Base-by-base conservation (phyloP, 1,139 yeast species). In the Geotrichum aggregatum region DNA sequence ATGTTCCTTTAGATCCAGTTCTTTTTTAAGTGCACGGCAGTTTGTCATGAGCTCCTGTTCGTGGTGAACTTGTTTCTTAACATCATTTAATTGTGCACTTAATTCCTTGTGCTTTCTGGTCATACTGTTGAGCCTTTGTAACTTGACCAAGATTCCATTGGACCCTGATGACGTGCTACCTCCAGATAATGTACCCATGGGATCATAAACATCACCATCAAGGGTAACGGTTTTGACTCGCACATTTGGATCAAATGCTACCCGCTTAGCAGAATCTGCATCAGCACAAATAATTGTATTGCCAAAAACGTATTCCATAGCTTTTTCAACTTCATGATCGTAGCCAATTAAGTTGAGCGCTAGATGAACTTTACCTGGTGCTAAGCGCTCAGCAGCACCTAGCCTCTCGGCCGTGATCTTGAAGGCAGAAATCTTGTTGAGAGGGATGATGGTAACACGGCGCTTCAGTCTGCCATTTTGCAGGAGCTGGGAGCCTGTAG, bases 181-280 rank as follows among this genome's bases (percentile, higher is more conserved):
- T 50, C 99, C 99, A 1, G 97, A 87, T 39, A 94, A 73, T 21
- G 95, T 88, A 13, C 99, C 99, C 61, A 85, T 89, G 0, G 98
- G 98, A 65, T 94, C 98, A 69, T 91, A 94, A 10, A 84, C 78
- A 68, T 92, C 98, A 47, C 98, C 99, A 50, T 91, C 94, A 40
- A 87, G 67, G 0, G 99, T 94, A 13, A 94, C 91, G n/a, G 96
- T 84, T 62, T 92, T 81, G 0, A 91, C 76, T 58, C 87, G 77
- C 13, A 92, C 82, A 54, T 80, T 76, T 0, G 92, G 94, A 66
- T 91, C 83, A 67, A 91, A 94, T 0, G 98, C 89, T 3, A 92
- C 85, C 46, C 76, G 73, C 61, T 91, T 86, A 0, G 98, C 98
- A 0, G 95, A 82, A 28, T 86, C 84, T 0, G 96, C 87, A 68